A percentile compares a stretch with the other conserved stretches of the same genome.
Evolutionary conservation across 495 filamentous ascomycete genomes (phyloP).

Genomic region (Rhypophila decipiens): DNA sequence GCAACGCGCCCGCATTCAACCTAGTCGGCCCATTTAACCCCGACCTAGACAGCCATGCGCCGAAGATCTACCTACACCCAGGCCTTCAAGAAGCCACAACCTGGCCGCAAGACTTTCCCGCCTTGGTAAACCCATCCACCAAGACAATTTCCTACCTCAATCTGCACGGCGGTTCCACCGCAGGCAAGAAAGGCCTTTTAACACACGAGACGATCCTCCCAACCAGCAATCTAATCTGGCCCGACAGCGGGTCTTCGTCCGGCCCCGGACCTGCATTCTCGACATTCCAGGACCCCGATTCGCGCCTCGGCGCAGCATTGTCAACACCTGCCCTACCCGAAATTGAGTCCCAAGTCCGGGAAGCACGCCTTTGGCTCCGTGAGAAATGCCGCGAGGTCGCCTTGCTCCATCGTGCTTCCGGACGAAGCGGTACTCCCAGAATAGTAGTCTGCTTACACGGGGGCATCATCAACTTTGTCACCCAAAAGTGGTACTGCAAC

Average conservation of each 20-base stretch:
- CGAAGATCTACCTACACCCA: neutral
- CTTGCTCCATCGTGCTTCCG: neutral
- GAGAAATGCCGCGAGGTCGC: neutral
- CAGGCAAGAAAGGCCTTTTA: neutral
- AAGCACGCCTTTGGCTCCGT: constrained; percentile 1
- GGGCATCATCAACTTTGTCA: constrained; percentile 4
- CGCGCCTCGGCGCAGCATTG: neutral
- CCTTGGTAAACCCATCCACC: neutral
- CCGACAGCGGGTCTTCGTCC: too few species aligned
- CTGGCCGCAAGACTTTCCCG: constrained; percentile 1
- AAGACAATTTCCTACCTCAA: neutral
- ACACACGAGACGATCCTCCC: too few species aligned
- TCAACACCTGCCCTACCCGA: neutral
- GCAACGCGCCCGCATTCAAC: neutral
- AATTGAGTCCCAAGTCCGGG: neutral
- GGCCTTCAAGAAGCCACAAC: constrained; percentile 1
- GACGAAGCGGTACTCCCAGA: neutral
- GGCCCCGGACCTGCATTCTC: too few species aligned
- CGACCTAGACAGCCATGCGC: neutral
- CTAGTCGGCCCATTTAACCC: constrained; percentile 1
- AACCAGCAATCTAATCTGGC: too few species aligned
- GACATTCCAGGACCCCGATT: neutral
- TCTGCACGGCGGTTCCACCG: neutral
- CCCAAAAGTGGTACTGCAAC: neutral
- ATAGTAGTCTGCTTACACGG: constrained; percentile 1